Evolutionary conservation across 2,329 filamentous ascomycete genomes (phyloP), one percentile per base, ranked within the genome.

Genomic region (Fusarium pilosicola): DNA sequence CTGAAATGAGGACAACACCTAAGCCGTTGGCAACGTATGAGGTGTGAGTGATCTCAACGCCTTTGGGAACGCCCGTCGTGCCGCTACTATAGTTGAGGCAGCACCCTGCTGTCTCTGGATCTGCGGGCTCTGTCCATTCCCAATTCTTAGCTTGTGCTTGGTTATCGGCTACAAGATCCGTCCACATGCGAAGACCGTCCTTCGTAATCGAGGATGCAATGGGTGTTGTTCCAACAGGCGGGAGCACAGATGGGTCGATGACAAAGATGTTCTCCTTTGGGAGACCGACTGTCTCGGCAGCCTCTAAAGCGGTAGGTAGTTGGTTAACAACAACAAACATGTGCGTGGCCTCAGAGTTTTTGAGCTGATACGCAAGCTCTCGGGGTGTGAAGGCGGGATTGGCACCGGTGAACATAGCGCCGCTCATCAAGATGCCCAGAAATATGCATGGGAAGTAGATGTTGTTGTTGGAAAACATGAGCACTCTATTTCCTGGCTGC

Each of bases 61-160:
- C 94, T 79, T 96, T 97, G 6, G 94, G 93, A 3, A 94, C 86
- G 4, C 94, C 94, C 0, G 94, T 96, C 13, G 92, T 95, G 9
- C 93, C 90, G 28, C 88, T 91, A 71, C 90, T 93, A 81, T 96
- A 96, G 81, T 96, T 96, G 68, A 96, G 87, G 30, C 90, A 92
- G 73, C 91, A 89, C 2, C 89, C 88, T 7, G 86, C 85, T n/a
- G 83, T 80, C 62, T 85, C 85, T 3, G 88, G 81, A 26, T 87
- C 84, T 0, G 82, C 79, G 0, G 85, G 86, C 61, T 90, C 86
- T 10, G 88, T 80, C 93, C 93, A 96, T 56, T 84, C 82, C 80
- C 92, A 95, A 0, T 51, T 54, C 10, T 77, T 78, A 3, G 83
- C 81, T 4, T 88, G 82, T 77, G 42, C 83, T 28, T 66, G 56